Evolutionary conservation across 257 asterid genomes (phyloP), one percentile per base, ranked within the genome.

Genomic region (Plantago elongata): DNA sequence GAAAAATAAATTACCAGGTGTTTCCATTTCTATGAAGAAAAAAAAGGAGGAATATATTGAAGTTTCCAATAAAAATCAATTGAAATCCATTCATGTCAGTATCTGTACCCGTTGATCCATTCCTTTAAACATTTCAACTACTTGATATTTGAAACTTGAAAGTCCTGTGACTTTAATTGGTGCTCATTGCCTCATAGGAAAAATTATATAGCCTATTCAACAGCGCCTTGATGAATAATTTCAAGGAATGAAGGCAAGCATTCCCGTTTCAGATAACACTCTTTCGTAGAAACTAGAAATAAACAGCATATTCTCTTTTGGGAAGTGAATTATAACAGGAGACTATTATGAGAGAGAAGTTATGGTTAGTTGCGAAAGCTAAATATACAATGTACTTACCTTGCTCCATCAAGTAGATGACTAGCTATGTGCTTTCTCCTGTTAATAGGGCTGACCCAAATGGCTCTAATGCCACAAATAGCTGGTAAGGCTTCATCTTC

Each of bases 381-480:
- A 22, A 30, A 47, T 43, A 43, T 22, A 47, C 3, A 29, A 61
- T 22, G 48, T 16, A 61, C 52, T 74, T 75, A 90, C 97, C 97
- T 68, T 15, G 67, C 87, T 5, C 89, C 96, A 77, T 87, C 96
- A 29, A 90, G 84, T 51, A 90, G 80, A 78, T 52, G 65, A 64
- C 78, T 83, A 45, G 89, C 97, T 14, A 87, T 69, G 69, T 67
- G 87, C 68, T 90, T 90, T 70, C 97, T 85, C 69, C 97, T 76
- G 73, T 76, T 87, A 60, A 81, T 77, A 49, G 86, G 89, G 66
- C 88, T 34, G 61, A 85, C 95, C 96, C 98, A 90, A 80, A 90
- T 83, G 79, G 96, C 94, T 77, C 94, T 82, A 73, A 90, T 68
- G 60, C 98, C 98, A 52, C 95, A 88, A 34, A 51, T 16, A 45